Evolutionary conservation across 345 rosid genomes (phyloP), one percentile per base, ranked within the genome.

Genomic region (Cardamine resedifolia): DNA sequence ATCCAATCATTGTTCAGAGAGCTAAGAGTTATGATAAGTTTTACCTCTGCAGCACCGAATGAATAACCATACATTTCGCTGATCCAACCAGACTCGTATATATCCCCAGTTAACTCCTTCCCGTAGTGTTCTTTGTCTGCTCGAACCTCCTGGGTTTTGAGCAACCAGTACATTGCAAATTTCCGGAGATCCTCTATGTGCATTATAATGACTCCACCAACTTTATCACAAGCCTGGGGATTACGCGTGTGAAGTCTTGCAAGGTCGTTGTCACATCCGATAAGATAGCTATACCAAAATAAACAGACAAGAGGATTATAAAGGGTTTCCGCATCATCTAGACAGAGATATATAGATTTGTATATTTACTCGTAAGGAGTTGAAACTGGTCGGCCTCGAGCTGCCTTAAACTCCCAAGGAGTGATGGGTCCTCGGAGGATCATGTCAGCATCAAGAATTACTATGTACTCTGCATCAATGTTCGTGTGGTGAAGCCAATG

Each of bases 11-110:
- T 27, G 24, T 45, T 33, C 34, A 12, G 31, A 49, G 27, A 2
- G 41, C 28, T 71, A 12, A 16, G 30, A 21, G 38, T 16, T 36
- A 38, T 26, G 61, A 11, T n/a, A 52, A 56, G 43, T 18, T 38
- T 44, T 70, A 91, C 98, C 99, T 95, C 98, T 49, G 99, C 99
- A 45, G 99, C 99, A n/a, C 93, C 99, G 49, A 95, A 95, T 24
- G 99, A 90, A 79, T 95, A 95, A 62, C 99, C 99, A 66, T 95
- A 95, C 99, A 95, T 95, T 78, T 95, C 99, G 68, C 98, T 91
- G 68, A 95, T 95, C 99, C 99, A 95, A 52, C 99, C 99, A 45
- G 98, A 88, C 63, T 81, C 80, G 72, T 83, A 95, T 79, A 91
- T 78, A 73, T 95, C 99, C 61, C 99, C 99, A 1, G 99, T 88